Percentiles rank a stretch among this genome's conserved stretches.
phyloP scores from a whole-genome alignment of 179 eudicot genomes.

The Kewa caespitosa region DNA sequence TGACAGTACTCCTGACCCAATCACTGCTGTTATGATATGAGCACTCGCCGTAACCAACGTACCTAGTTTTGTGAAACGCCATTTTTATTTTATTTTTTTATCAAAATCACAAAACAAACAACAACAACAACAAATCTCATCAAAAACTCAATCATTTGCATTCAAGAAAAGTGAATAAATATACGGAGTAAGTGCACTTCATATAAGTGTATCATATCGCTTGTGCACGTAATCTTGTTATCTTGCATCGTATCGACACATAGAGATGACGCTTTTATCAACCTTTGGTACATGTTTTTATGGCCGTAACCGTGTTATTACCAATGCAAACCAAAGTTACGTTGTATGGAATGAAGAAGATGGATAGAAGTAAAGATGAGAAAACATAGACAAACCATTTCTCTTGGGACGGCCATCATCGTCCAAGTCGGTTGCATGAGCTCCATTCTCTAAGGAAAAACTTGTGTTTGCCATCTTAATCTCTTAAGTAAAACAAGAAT shows the following conservation, averaged over 20 bases:
- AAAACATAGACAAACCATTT: conserved; percentile 20
- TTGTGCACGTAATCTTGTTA: no score
- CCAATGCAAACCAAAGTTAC: no score
- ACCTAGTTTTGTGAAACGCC: no score
- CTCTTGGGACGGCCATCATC: conserved; percentile 31
- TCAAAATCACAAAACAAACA: background rate
- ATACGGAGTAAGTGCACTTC: no score
- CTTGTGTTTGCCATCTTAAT: background rate
- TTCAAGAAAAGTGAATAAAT: background rate
- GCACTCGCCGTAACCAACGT: conserved; percentile 42
- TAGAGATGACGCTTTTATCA: no score
- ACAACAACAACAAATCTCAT: background rate
- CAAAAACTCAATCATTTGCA: background rate
- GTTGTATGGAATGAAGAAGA: background rate
- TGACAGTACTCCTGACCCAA: conserved; percentile 57
- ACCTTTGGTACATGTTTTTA: no score
- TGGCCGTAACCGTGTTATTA: no score
- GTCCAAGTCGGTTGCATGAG: conserved; percentile 19
- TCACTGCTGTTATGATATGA: conserved; percentile 55
- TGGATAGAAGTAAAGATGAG: background rate
- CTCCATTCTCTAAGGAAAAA: conserved; percentile 11
- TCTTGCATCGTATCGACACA: no score
- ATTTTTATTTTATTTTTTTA: background rate
- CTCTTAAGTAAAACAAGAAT: background rate
- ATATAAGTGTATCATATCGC: no score